A percentile compares a stretch with the other conserved stretches of the same genome.
These are phyloP conservation scores for Bipolaris bicolor DNA, from an alignment of 2,329 filamentous ascomycete genomes.

Conservation along the genomic window DNA sequence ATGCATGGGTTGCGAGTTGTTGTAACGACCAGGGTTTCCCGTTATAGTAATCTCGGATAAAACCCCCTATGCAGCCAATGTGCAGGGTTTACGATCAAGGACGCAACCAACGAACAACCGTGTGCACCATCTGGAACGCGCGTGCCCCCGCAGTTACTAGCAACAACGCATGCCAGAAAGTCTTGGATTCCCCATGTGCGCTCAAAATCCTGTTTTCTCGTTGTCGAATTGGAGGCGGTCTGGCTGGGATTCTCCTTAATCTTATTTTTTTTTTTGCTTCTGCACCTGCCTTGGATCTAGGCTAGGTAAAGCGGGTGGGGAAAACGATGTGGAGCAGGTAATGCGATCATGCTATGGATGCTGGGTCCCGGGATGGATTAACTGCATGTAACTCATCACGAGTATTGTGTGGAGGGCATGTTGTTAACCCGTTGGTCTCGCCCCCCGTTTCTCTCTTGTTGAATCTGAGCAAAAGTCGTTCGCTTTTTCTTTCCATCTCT, in stretches of 20 bases:
- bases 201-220: constrained; percentile 11
- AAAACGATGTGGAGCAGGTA: constrained; percentile 18
- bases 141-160: constrained; percentile 13
- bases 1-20: constrained; percentile 21
- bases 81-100: constrained; percentile 30
- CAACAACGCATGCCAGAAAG: constrained; percentile 24
- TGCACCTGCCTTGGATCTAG: not conserved
- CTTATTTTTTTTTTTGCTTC: constrained; percentile 23
- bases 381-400: constrained; percentile 20
- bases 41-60: constrained; percentile 45
- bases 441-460: constrained; percentile 4
- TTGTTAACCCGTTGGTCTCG: constrained; percentile 26
- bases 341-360: constrained; percentile 30
- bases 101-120: constrained; percentile 10
- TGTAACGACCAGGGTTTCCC: constrained; percentile 25
- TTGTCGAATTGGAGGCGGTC: constrained; percentile 17
- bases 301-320: constrained; percentile 16
- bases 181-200: constrained; percentile 25
- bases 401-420: constrained; percentile 14
- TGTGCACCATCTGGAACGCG: constrained; percentile 12
- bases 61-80: constrained; percentile 30
- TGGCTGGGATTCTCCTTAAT: constrained; percentile 37
- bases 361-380: constrained; percentile 4
- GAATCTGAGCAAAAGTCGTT: constrained; percentile 22
- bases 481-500: constrained; percentile 12